Base-by-base conservation (phyloP, 2,329 filamentous ascomycete species). In the Ophiostoma angusticollis region DNA sequence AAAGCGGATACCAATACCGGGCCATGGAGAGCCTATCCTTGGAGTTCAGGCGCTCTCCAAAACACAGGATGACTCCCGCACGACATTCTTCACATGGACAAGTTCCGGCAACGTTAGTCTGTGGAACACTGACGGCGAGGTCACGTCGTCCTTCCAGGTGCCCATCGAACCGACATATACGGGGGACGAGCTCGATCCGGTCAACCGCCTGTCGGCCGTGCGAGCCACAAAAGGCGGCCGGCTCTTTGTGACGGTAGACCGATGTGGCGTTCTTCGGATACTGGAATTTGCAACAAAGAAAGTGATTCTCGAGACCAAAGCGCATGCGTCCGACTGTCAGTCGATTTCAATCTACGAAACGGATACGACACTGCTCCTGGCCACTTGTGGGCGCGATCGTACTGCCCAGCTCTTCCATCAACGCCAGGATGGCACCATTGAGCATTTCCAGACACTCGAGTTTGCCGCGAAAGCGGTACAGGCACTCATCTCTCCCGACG, bases 71-170 rank as follows among this genome's bases (percentile, higher is more conserved):
- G 60, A n/a, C n/a, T n/a, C 74, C 18, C 66, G 72, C 17, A 78
- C 84, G 1, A 72, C 78, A 8, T 95, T 96, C 52, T 78, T 87
- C 47, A 95, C 87, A 0, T 98, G 87, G 84, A 87, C 89, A 2
- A 74, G 72, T 17, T 78, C 78, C 37, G 91, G 91, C 5, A 76
- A 72, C 13, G 71, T 96, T 36, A 73, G 84, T 18, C 81, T 93
- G 49, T 98, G 91, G 91, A 73, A 78, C 49, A 56, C 76, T 12
- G 70, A 84, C 35, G 91, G 89, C 17, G 70, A 67, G 37, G 73
- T 79, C 45, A 77, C 73, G 48, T 67, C 69, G 13, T 74, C 74
- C 2, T 63, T 85, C 25, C 63, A 72, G 29, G 68, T 93, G 11
- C 68, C 78, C 5, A 61, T 95, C 5, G 85, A 93, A 43, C 74